Percentiles rank a stretch among this genome's conserved stretches.
Evolutionary conservation across 1,284 basidiomycete species (phyloP).

Genomic region (Leccinum solheimii): DNA sequence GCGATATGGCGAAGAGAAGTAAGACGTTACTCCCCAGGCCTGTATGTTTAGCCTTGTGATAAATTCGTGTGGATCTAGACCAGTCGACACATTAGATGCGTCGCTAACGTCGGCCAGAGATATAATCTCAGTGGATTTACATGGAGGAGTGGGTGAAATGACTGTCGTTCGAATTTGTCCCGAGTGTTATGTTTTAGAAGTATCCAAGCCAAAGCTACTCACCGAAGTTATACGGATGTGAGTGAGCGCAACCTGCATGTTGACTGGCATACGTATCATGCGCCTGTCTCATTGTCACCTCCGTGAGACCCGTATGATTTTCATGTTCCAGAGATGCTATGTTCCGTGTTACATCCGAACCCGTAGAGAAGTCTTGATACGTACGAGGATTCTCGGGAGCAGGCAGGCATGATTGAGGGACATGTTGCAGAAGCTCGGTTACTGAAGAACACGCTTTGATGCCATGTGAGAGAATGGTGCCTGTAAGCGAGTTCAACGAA

Average conservation of each 20-base stretch:
- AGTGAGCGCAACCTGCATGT: constrained; percentile 58
- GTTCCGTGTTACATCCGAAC: constrained; percentile 11
- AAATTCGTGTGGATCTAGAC: constrained; percentile 76
- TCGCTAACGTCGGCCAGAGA: constrained; percentile 81
- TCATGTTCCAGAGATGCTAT: constrained; percentile 64
- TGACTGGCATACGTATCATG: constrained; percentile 62
- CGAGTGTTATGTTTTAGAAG: constrained; percentile 10
- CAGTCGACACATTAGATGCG: constrained; percentile 76
- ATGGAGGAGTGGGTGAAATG: constrained; percentile 62
- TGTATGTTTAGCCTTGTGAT: constrained; percentile 74
- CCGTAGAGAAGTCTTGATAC: constrained; percentile 14
- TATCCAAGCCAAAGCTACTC: constrained; percentile 24
- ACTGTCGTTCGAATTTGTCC: constrained; percentile 60
- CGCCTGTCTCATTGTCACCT: constrained; percentile 63
- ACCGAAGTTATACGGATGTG: constrained; percentile 73
- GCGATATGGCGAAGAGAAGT: constrained; percentile 66
- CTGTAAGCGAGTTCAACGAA: constrained; percentile 37
- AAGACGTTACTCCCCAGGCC: constrained; percentile 54
- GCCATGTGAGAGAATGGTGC: constrained; percentile 51
- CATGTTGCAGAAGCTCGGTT: constrained; percentile 54
- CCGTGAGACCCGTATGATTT: constrained; percentile 48
- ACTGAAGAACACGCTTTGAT: constrained; percentile 62
- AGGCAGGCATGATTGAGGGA: constrained; percentile 51
- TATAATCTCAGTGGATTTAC: constrained; percentile 79
- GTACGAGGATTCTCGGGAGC: constrained; percentile 57